phyloP scores from a whole-genome alignment of 805 yeast genomes.

The Wickerhamomyces chaumierensis region DNA sequence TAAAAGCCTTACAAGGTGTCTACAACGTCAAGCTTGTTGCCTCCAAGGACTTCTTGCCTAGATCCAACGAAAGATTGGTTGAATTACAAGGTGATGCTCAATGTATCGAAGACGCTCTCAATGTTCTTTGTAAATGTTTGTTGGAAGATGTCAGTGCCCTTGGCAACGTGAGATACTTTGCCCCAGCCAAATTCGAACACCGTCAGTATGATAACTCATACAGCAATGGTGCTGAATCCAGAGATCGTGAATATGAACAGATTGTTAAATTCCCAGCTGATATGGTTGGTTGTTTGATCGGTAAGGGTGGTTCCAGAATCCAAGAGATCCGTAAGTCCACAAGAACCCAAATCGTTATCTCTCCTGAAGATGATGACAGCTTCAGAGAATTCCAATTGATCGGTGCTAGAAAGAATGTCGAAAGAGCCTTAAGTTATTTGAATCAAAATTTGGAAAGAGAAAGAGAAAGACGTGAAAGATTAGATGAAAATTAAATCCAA shows the following conservation, averaged over 20 bases:
- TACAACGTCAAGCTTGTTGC: conserved; percentile 75
- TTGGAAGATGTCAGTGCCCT: conserved; percentile 58
- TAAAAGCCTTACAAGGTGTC: conserved; percentile 63
- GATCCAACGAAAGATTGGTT: conserved; percentile 75
- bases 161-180: conserved; percentile 51
- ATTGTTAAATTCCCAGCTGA: conserved; percentile 59
- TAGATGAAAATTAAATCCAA: conserved; percentile 8
- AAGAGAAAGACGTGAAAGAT: conserved; percentile 34
- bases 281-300: conserved; percentile 83
- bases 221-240: conserved; percentile 4
- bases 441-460: conserved; percentile 49
- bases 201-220: background rate
- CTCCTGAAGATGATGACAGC: conserved; percentile 53
- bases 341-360: conserved; percentile 70
- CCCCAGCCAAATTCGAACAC: conserved; percentile 27
- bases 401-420: conserved; percentile 40
- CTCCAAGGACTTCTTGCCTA: conserved; percentile 70
- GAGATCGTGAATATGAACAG: conserved; percentile 23
- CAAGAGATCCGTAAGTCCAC: conserved; percentile 73
- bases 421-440: conserved; percentile 46
- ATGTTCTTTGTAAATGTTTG: conserved; percentile 56
- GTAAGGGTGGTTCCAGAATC: conserved; percentile 75
- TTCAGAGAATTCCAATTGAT: conserved; percentile 63
- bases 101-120: conserved; percentile 43
- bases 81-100: conserved; percentile 76